A percentile compares a stretch with the other conserved stretches of the same genome.
Evolutionary conservation across 2,329 filamentous ascomycete species (phyloP).

Genomic region (Aspergillus sergii): DNA sequence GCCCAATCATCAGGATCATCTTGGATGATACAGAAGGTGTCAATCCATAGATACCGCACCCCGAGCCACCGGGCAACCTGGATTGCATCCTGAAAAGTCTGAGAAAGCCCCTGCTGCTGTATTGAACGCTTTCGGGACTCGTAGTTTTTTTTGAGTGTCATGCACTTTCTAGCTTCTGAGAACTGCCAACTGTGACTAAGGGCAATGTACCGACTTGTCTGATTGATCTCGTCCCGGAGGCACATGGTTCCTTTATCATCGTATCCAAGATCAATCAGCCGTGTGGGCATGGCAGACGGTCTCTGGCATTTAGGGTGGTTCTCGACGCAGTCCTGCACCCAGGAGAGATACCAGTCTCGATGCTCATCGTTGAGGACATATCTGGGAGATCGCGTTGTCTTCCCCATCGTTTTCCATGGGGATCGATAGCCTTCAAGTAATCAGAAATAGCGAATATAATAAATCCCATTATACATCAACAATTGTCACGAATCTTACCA

Average conservation of each 20-base stretch:
- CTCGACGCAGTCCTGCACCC: not conserved
- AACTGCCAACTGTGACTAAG: not conserved
- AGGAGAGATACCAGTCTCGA: not conserved
- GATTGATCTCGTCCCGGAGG: not conserved
- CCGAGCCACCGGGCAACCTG: not conserved
- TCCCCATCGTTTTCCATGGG: not conserved
- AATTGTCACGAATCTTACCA: not conserved
- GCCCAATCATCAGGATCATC: not conserved
- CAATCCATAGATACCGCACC: not conserved
- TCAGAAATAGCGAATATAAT: not conserved
- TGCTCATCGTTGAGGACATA: not conserved
- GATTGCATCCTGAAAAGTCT: not conserved
- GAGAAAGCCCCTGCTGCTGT: not conserved
- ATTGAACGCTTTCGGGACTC: not conserved
- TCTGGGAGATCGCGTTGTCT: not conserved
- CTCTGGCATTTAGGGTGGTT: not conserved
- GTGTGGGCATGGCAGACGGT: not conserved
- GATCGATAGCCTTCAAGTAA: rapidly evolving
- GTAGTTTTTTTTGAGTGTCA: not conserved
- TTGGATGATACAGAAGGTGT: not conserved
- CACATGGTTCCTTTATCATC: not conserved
- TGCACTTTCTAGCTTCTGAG: not conserved
- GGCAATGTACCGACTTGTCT: not conserved
- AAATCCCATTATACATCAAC: not conserved
- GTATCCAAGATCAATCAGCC: not conserved